A percentile compares a stretch with the other conserved stretches of the same genome.
Conservation (phyloP, 2,329 filamentous ascomycete genomes). For the Dactylellina leptospora region DNA sequence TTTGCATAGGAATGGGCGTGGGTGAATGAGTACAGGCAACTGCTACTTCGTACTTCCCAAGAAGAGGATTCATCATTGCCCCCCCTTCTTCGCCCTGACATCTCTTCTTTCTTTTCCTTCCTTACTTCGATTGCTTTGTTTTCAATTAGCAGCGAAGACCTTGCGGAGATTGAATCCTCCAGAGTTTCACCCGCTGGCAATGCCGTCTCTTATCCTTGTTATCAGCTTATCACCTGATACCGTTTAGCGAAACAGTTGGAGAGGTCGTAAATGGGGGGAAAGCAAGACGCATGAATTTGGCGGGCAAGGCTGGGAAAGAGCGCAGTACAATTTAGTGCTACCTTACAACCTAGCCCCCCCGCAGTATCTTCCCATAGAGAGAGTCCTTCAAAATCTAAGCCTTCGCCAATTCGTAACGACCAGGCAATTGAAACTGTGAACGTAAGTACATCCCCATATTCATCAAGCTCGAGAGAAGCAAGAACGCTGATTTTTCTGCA, state of each 20-base stretch:
- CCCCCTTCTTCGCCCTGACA: slow-evolving; percentile 4
- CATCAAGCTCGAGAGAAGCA: background rate
- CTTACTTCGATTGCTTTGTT: background rate
- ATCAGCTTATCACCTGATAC: slow-evolving; percentile 51
- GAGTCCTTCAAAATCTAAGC: slow-evolving; percentile 9
- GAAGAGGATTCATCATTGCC: slow-evolving; percentile 19
- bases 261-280: background rate
- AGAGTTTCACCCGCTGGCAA: slow-evolving; percentile 20
- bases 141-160: slow-evolving; percentile 7
- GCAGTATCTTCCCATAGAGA: slow-evolving; percentile 15
- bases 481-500: slow-evolving; percentile 19
- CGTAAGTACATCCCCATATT: background rate
- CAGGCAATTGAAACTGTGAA: slow-evolving; percentile 32
- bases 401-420: slow-evolving; percentile 3
- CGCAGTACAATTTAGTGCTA: slow-evolving; percentile 4
- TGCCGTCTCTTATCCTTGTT: slow-evolving; percentile 25
- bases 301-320: slow-evolving; percentile 38
- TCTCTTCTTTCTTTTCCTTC: slow-evolving; percentile 26
- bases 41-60: slow-evolving; percentile 14
- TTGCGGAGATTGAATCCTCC: slow-evolving; percentile 17
- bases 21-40: slow-evolving; percentile 23
- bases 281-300: slow-evolving; percentile 36
- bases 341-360: slow-evolving; percentile 7
- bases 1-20: slow-evolving; percentile 37
- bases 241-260: slow-evolving; percentile 40